Conservation (phyloP, 305 asterid genomes). For the Fraxinus albicans region DNA sequence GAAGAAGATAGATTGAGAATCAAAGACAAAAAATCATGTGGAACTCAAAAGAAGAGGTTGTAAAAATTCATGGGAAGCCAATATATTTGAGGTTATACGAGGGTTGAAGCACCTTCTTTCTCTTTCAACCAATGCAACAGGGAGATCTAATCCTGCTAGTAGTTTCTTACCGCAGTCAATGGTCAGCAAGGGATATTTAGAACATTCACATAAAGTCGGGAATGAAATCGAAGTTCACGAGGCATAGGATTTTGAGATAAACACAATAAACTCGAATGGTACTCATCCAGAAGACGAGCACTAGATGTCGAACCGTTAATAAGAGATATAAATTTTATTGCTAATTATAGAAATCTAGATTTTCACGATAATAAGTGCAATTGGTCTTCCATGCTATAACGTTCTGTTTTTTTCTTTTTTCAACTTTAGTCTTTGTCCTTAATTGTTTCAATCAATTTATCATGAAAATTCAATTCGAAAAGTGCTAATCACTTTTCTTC, state of each 20-base stretch:
- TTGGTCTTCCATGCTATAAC: background rate
- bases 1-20: conserved; percentile 21
- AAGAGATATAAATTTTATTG: background rate
- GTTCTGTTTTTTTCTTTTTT: background rate
- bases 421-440: background rate
- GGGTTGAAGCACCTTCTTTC: conserved; percentile 53
- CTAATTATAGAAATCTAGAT: background rate
- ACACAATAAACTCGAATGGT: background rate
- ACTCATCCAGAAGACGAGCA: background rate
- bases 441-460: background rate
- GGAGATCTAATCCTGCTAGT: conserved; percentile 45
- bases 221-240: background rate
- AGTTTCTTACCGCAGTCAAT: conserved; percentile 39
- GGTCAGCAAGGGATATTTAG: conserved; percentile 49
- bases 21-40: conserved; percentile 14
- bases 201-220: background rate
- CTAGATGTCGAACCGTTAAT: background rate
- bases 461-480: background rate
- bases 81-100: conserved; percentile 36
- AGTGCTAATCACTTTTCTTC: background rate
- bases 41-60: conserved; percentile 20
- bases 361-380: background rate
- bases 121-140: conserved; percentile 23
- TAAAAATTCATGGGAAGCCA: conserved; percentile 30
- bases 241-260: background rate